Evolutionary conservation across 257 asterid genomes (phyloP).

Genomic region (Przewalskia tangutica): DNA sequence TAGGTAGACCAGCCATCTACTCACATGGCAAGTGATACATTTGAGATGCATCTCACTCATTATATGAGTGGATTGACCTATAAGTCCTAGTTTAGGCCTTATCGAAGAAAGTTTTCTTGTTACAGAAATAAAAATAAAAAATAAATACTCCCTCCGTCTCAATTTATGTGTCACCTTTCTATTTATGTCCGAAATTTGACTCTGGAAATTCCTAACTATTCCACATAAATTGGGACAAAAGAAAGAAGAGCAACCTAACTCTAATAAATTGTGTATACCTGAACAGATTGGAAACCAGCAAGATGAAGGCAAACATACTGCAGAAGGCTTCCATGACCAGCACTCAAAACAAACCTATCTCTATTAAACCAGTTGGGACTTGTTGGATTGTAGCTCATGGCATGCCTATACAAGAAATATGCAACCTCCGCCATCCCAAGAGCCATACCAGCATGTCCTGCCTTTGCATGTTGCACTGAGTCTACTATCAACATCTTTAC

Average conservation of each 20-base stretch:
- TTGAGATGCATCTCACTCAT: background rate
- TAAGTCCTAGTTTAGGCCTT: background rate
- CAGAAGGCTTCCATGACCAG: slow-evolving; percentile 53
- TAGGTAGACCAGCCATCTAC: background rate
- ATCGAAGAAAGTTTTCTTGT: background rate
- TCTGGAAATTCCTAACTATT: too few species aligned
- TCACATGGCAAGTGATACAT: background rate
- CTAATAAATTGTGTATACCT: slow-evolving; percentile 18
- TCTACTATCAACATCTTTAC: slow-evolving; percentile 45
- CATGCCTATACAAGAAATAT: slow-evolving; percentile 35
- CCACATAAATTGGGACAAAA: too few species aligned
- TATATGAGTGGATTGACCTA: background rate
- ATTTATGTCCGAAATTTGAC: too few species aligned
- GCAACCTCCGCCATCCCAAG: slow-evolving; percentile 43
- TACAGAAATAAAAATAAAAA: too few species aligned
- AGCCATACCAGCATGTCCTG: slow-evolving; percentile 62
- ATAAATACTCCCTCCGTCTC: too few species aligned
- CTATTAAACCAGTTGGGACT: slow-evolving; percentile 42
- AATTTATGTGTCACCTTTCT: too few species aligned
- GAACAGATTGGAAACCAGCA: slow-evolving; percentile 44
- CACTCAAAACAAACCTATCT: slow-evolving; percentile 51
- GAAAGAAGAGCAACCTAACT: background rate
- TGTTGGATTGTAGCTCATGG: slow-evolving; percentile 25
- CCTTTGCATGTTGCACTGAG: slow-evolving; percentile 34
- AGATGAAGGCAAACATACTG: slow-evolving; percentile 58